phyloP scores from a whole-genome alignment of 208 protist species.

The Trypanosoma vivax region DNA sequence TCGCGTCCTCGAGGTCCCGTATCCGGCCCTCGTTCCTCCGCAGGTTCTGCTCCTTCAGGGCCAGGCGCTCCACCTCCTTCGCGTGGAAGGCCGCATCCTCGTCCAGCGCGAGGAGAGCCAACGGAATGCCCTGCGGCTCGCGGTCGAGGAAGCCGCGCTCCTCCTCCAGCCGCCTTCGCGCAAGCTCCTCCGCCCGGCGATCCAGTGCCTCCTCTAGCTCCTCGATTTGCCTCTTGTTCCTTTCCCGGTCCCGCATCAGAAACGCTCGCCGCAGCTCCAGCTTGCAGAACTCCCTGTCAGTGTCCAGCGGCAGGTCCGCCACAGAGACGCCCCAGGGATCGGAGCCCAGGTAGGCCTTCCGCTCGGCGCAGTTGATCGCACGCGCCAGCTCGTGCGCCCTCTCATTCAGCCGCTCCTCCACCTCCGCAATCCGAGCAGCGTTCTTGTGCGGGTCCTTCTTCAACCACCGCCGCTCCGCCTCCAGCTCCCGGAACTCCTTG shows the following conservation, averaged over 20 bases:
- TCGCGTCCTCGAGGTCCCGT: constrained; percentile 28
- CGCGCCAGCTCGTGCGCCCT: constrained; percentile 64
- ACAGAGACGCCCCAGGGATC: constrained; percentile 49
- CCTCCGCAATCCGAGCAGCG: constrained; percentile 32
- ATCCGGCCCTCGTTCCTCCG: constrained; percentile 28
- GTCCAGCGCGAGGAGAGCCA: constrained; percentile 43
- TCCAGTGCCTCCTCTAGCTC: constrained; percentile 57
- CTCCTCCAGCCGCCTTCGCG: constrained; percentile 28
- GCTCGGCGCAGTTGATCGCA: constrained; percentile 54
- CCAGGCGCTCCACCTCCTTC: constrained; percentile 39
- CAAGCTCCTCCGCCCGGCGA: constrained; percentile 53
- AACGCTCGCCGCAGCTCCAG: constrained; percentile 55
- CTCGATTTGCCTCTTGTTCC: constrained; percentile 47
- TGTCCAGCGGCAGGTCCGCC: constrained; percentile 52
- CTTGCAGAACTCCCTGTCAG: constrained; percentile 39
- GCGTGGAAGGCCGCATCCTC: constrained; percentile 38
- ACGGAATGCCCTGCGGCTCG: constrained; percentile 55
- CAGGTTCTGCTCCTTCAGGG: constrained; percentile 56
- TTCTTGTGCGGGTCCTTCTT: constrained; percentile 33
- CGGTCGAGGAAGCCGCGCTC: constrained; percentile 60
- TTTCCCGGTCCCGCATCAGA: constrained; percentile 49
- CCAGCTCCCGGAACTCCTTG: constrained; percentile 56
- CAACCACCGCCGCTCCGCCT: constrained; percentile 46
- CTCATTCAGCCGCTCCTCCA: constrained; percentile 74
- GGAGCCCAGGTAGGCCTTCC: constrained; percentile 41